phyloP scores from a whole-genome alignment of 495 filamentous ascomycete species.

The Baudoinia panamericana region DNA sequence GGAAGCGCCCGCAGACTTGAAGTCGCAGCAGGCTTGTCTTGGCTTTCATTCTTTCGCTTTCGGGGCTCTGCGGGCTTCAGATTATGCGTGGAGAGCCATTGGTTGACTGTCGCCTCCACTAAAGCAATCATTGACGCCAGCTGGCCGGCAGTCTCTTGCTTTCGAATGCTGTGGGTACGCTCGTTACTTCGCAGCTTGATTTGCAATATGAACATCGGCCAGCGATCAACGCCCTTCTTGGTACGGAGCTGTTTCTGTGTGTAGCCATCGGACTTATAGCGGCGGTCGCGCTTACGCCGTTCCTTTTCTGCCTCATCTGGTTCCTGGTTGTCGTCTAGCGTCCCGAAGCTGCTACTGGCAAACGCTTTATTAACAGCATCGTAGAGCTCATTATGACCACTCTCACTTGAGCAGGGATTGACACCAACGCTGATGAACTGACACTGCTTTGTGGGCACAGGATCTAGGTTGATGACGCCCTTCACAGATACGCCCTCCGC shows the following conservation, averaged over 20 bases:
- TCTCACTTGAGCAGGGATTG: constrained; percentile 29
- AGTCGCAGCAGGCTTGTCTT: constrained; percentile 1
- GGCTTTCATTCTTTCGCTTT: constrained; percentile 5
- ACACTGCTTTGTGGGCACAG: constrained; percentile 53
- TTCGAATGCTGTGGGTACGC: constrained; percentile 15
- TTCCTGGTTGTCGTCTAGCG: constrained; percentile 35
- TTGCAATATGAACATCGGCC: constrained; percentile 82
- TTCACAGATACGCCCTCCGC: constrained; percentile 44
- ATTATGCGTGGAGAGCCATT: constrained; percentile 29
- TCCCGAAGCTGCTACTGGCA: constrained; percentile 63
- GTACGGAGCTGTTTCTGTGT: constrained; percentile 45
- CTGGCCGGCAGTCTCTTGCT: constrained; percentile 28
- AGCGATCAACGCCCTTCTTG: constrained; percentile 58
- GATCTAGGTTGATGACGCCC: constrained; percentile 56
- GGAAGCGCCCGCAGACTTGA: constrained; percentile 2
- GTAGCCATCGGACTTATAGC: constrained; percentile 37
- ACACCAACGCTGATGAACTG: constrained; percentile 74
- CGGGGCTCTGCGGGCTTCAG: constrained; percentile 24
- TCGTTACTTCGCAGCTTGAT: constrained; percentile 36
- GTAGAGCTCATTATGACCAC: constrained; percentile 53
- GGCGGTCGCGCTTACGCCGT: constrained; percentile 29
- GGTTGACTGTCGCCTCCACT: constrained; percentile 24
- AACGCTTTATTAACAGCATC: constrained; percentile 71
- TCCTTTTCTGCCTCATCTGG: constrained; percentile 29
- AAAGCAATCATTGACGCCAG: constrained; percentile 31